A percentile compares a stretch with the other conserved stretches of the same genome.
Evolutionary conservation across 2,329 filamentous ascomycete genomes (phyloP).

Genomic region (Pseudocercospora fuligena): DNA sequence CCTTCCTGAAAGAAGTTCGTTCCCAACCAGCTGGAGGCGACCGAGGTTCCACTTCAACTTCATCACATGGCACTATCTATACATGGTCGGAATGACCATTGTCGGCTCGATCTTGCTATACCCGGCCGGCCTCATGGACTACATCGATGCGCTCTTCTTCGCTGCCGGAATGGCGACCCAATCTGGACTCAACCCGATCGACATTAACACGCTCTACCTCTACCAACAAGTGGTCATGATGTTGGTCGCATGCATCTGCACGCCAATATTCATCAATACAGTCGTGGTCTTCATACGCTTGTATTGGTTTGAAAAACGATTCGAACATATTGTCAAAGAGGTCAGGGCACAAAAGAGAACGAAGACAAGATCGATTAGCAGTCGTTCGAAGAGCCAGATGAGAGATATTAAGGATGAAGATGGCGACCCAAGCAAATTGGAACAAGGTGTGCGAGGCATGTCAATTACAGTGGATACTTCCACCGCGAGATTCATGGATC

Average conservation of each 20-base stretch:
- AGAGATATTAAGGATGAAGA: conserved; percentile 32
- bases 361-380: conserved; percentile 63
- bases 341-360: conserved; percentile 68
- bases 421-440: conserved; percentile 55
- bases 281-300: conserved; percentile 89
- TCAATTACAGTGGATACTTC: conserved; percentile 62
- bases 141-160: conserved; percentile 90
- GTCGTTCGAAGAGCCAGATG: conserved; percentile 32
- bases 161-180: conserved; percentile 86
- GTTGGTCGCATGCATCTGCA: conserved; percentile 72
- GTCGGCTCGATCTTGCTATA: conserved; percentile 79
- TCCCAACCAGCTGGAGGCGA: conserved; percentile 39
- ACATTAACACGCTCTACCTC: conserved; percentile 52
- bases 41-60: conserved; percentile 85
- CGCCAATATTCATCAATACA: conserved; percentile 82
- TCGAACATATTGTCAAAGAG: conserved; percentile 80
- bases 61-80: conserved; percentile 81
- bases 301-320: conserved; percentile 98
- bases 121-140: conserved; percentile 60
- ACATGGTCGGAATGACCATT: conserved; percentile 75
- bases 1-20: conserved; percentile 14
- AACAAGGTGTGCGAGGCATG: conserved; percentile 66
- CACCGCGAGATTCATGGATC: conserved; percentile 53
- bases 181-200: conserved; percentile 82
- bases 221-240: conserved; percentile 69